Conservation (phyloP, 805 yeast genomes). For the Starmerella gropengiesseri region DNA sequence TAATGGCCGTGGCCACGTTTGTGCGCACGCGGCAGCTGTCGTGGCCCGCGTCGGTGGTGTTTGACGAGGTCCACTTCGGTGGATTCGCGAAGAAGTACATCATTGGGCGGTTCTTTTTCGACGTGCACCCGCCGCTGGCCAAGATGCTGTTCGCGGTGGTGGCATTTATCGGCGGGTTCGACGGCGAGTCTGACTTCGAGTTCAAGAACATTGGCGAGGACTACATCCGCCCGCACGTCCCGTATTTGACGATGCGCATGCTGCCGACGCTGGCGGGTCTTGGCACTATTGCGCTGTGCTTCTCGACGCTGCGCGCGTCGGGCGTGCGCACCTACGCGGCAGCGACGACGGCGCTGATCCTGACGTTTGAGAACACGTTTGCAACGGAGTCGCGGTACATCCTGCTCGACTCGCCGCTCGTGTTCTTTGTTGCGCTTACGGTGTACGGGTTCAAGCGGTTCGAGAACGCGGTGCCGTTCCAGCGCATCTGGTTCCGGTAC, state of each 20-base stretch:
- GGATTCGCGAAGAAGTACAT: conserved; percentile 83
- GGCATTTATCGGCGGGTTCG: conserved; percentile 43
- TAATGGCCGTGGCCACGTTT: conserved; percentile 42
- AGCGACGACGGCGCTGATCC: conserved; percentile 39
- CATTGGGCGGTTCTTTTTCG: conserved; percentile 53
- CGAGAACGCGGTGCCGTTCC: conserved; percentile 37
- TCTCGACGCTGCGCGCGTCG: conserved; percentile 43
- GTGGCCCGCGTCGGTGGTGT: conserved; percentile 72
- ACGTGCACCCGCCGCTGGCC: conserved; percentile 63
- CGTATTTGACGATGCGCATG: conserved; percentile 46
- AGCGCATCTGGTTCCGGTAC: conserved; percentile 43
- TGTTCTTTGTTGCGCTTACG: conserved; percentile 37
- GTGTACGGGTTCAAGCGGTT: conserved; percentile 43
- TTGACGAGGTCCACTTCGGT: conserved; percentile 92
- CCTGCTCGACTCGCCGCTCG: conserved; percentile 37
- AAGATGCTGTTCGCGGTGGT: conserved; percentile 48
- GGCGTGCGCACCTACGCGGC: conserved; percentile 46
- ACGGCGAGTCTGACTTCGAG: conserved; percentile 37
- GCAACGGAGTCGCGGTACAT: conserved; percentile 50
- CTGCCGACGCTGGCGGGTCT: conserved; percentile 49
- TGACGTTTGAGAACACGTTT: conserved; percentile 54
- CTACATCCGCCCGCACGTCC: conserved; percentile 34
- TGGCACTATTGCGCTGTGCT: conserved; percentile 42
- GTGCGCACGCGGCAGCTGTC: conserved; percentile 54
- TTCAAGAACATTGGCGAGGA: conserved; percentile 38